Base-by-base conservation (phyloP, 805 yeast species). In the Pichia californica region DNA sequence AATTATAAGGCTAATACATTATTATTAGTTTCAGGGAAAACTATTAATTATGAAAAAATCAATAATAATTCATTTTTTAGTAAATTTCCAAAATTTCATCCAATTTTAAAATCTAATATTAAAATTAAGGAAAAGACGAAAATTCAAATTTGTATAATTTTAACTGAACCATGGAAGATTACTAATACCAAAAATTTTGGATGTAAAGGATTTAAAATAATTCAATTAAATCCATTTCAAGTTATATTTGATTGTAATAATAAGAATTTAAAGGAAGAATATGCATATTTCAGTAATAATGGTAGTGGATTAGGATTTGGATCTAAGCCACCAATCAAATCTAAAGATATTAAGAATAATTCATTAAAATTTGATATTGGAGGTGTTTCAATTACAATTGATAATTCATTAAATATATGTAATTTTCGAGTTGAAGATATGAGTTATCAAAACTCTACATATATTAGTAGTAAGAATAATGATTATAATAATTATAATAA, bases 1-100 rank as follows among this genome's bases (percentile, higher is more conserved):
- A 87, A 88, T 53, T 91, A 97, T 96, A 79, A 77, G 52, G 93
- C 95, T 0, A 95, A 96, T 0, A 77, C 95, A 0, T 58, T 91
- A 1, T 51, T 89, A 8, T 47, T 89, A 0, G 67, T 91, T 0
- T 73, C 77, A 3, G 98, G 97, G 0, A 73, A 70, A 51, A 58
- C 77, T 37, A 58, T 81, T 11, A 25, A 65, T 18, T 74, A 69
- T 43, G 71, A 66, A 41, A 60, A 84, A 27, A 79, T 75, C 52
- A 67, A 64, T 25, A 65, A 65, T 20, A 38, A 31, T 4, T 3
- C 31, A 16, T 82, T 84, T 52, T 67, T 70, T 15, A 58, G 70
- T 3, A 73, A 71, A 16, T 81, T 63, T 52, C 76, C 77, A 1
- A 61, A 55, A 36, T 60, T 71, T 41, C 67, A 64, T 44, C 53